Conservation (phyloP, 352 stramenopile species). For the Phytopythium helicoides region DNA sequence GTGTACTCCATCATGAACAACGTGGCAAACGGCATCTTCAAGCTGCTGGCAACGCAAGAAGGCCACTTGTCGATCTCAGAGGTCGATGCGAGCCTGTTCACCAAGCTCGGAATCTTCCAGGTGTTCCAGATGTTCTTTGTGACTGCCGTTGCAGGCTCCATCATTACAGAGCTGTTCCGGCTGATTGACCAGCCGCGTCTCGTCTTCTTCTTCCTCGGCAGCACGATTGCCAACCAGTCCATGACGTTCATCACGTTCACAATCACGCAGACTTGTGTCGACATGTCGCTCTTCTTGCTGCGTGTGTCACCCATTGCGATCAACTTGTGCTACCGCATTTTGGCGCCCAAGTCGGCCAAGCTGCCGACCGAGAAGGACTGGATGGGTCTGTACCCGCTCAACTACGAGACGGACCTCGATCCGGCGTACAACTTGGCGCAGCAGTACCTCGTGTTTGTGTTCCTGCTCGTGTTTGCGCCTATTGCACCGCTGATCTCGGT, state of each 20-base stretch:
- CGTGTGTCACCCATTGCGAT: conserved; percentile 48
- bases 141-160: conserved; percentile 59
- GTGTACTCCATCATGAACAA: conserved; percentile 69
- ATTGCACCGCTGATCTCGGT: conserved; percentile 73
- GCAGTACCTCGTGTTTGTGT: conserved; percentile 70
- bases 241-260: conserved; percentile 82
- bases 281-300: conserved; percentile 59
- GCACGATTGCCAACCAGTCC: conserved; percentile 71
- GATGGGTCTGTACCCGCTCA: conserved; percentile 54
- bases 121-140: conserved; percentile 86
- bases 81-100: conserved; percentile 67
- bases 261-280: conserved; percentile 67
- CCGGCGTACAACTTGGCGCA: conserved; percentile 56
- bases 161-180: conserved; percentile 52
- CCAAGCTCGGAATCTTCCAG: conserved; percentile 77
- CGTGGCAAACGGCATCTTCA: conserved; percentile 66
- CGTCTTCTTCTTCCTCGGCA: conserved; percentile 67
- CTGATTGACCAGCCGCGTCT: conserved; percentile 65
- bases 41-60: conserved; percentile 56
- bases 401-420: conserved; percentile 52
- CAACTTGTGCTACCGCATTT: conserved; percentile 34
- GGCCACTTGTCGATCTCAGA: conserved; percentile 66
- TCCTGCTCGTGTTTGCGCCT: conserved; percentile 68
- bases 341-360: conserved; percentile 56
- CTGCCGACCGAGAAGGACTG: conserved; percentile 41